Evolutionary conservation across 345 rosid species (phyloP), one percentile per base, ranked within the genome.

Genomic region (Eucalyptus erythrocorys): DNA sequence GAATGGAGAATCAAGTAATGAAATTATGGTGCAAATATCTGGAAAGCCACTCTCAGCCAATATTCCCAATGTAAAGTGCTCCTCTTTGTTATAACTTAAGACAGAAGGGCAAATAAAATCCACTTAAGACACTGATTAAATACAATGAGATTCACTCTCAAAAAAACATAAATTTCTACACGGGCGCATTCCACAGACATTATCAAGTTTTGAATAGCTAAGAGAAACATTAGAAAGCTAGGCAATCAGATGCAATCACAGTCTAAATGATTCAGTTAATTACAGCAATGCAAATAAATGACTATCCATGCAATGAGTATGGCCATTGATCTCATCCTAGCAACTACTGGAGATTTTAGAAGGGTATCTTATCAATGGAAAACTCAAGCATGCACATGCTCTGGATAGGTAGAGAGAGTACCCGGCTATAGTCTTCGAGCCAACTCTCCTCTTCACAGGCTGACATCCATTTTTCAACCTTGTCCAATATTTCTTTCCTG

Each of bases 361-460:
- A 76, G 47, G 9, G 47, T 40, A 21, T 76, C 14, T 76, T 76
- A 76, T 76, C 47, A 21, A 26, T 76, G 76, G n/a, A 48, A 85
- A 21, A 88, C 48, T 64, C 15, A 59, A 19, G 47, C 50, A 50
- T 43, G n/a, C 79, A 57, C 81, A 50, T 64, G 47, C 27, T 37
- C 61, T 68, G 34, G 82, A 85, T 64, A 47, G 81, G 81, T 27
- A 76, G 40, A 76, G 87, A 66, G 89, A 34, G 22, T 93, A 97
- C 99, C 96, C 99, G 93, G 88, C 94, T 97, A 90, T 98, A 98
- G 88, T 98, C 99, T 89, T 98, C 99, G 45, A 98, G 96, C 99
- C 99, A 98, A 90, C 98, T 98, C 94, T 98, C 99, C 94, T 98
- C 99, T 94, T 98, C 99, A 92, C 99, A 98, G 90, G 99, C 98